These are phyloP conservation scores for Metschnikowia cerradonensis DNA, from an alignment of 805 yeast genomes.

Conservation along the genomic window DNA sequence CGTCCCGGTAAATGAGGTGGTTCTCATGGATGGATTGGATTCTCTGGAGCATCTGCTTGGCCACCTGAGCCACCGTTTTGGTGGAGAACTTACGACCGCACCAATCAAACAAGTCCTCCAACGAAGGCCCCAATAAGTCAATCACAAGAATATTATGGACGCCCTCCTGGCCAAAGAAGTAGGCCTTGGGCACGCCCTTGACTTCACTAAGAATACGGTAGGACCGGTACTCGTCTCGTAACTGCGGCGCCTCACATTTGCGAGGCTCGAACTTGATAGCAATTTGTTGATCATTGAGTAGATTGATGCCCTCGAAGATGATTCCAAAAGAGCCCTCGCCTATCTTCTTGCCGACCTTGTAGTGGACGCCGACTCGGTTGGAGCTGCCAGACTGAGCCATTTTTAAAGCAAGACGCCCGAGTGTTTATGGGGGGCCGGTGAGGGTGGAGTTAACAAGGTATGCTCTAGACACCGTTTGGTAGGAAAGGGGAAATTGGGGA, in stretches of 20 bases:
- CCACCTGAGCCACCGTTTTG: conserved; percentile 89
- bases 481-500: too few relatives aligned
- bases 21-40: conserved; percentile 85
- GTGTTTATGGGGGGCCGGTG: neutral
- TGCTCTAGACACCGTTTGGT: neutral
- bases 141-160: conserved; percentile 92
- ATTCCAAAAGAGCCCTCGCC: conserved; percentile 99
- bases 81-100: conserved; percentile 86
- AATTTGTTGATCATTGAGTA: conserved; percentile 87
- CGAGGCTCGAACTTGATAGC: conserved; percentile 97
- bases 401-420: neutral
- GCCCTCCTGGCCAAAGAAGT: conserved; percentile 98
- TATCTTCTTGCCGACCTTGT: conserved; percentile 93
- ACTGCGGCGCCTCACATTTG: conserved; percentile 95
- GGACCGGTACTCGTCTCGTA: conserved; percentile 94
- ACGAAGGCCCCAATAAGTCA: conserved; percentile 90
- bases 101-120: conserved; percentile 97
- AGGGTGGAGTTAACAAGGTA: neutral
- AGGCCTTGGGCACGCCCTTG: conserved; percentile 90
- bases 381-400: conserved; percentile 43
- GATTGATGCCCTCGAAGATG: conserved; percentile 90
- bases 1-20: conserved; percentile 91
- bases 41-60: conserved; percentile 88
- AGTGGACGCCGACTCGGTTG: conserved; percentile 88
- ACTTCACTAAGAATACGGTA: conserved; percentile 81